Conservation (phyloP, 2,329 filamentous ascomycete species). For the Nothomitra cinnamomea region DNA sequence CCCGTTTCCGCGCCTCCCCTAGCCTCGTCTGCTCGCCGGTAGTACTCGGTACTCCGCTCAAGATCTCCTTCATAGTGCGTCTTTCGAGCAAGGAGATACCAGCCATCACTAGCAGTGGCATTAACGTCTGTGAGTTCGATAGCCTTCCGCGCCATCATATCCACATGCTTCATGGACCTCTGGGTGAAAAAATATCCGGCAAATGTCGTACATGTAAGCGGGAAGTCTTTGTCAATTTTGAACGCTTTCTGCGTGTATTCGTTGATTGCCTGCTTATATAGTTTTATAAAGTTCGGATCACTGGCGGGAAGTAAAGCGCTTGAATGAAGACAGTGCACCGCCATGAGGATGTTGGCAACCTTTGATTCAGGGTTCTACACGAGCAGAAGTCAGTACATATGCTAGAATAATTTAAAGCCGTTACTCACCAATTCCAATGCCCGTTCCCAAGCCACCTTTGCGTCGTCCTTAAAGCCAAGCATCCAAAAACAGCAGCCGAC, state of each 20-base stretch:
- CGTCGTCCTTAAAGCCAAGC: conserved; percentile 83
- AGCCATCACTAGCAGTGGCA: conserved; percentile 90
- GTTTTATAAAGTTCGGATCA: conserved; percentile 64
- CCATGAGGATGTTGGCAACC: conserved; percentile 76
- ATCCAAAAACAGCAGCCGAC: conserved; percentile 98
- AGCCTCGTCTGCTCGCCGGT: conserved; percentile 78
- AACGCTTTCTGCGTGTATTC: conserved; percentile 88
- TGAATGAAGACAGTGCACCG: conserved; percentile 74
- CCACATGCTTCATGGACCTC: conserved; percentile 65
- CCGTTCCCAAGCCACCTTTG: conserved; percentile 78
- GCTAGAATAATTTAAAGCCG: background rate
- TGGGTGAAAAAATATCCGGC: conserved; percentile 76
- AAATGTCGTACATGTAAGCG: conserved; percentile 80
- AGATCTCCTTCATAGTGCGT: conserved; percentile 69
- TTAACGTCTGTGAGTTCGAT: conserved; percentile 95
- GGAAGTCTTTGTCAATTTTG: conserved; percentile 81
- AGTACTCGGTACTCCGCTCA: conserved; percentile 66
- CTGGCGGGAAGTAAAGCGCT: conserved; percentile 70
- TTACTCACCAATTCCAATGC: conserved; percentile 53
- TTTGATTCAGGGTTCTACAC: conserved; percentile 58
- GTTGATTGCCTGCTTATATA: conserved; percentile 89
- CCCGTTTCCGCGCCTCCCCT: conserved; percentile 81
- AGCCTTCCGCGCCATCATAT: conserved; percentile 75
- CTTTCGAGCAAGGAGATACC: conserved; percentile 86
- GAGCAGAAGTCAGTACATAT: background rate